A percentile compares a stretch with the other conserved stretches of the same genome.
phyloP scores from a whole-genome alignment of 2,329 filamentous ascomycete species.

The Nemania diffusa region DNA sequence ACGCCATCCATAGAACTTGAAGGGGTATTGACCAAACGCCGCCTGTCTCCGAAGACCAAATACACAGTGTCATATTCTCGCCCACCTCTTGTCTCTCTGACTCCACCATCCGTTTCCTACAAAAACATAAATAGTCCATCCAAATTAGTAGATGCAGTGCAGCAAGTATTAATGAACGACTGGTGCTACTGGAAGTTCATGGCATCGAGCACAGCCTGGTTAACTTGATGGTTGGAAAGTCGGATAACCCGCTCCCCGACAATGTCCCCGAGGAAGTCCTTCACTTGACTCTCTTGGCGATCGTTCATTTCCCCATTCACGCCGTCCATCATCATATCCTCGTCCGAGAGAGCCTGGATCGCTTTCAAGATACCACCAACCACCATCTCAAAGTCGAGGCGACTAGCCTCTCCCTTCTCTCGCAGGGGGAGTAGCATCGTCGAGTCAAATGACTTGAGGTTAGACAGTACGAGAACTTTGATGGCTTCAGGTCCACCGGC shows the following conservation, averaged over 20 bases:
- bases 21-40: slow-evolving; percentile 44
- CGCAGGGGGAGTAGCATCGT: slow-evolving; percentile 64
- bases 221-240: slow-evolving; percentile 59
- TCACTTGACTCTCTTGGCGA: slow-evolving; percentile 57
- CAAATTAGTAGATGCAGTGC: not conserved
- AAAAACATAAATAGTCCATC: not conserved
- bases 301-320: slow-evolving; percentile 54
- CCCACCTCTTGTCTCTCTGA: not conserved
- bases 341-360: slow-evolving; percentile 57
- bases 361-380: slow-evolving; percentile 67
- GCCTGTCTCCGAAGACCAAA: not conserved
- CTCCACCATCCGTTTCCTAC: not conserved
- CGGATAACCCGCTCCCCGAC: slow-evolving; percentile 61
- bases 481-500: slow-evolving; percentile 75
- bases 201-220: slow-evolving; percentile 65
- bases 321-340: slow-evolving; percentile 52
- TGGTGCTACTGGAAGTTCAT: slow-evolving; percentile 59
- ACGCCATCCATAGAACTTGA: slow-evolving; percentile 40
- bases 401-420: slow-evolving; percentile 56
- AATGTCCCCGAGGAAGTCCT: slow-evolving; percentile 65
- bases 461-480: slow-evolving; percentile 65
- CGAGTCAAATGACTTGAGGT: slow-evolving; percentile 64
- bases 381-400: slow-evolving; percentile 65
- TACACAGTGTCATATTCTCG: not conserved
- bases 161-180: not conserved